Conservation (phyloP, 2,329 filamentous ascomycete species). For the Mariannaea sp. region DNA sequence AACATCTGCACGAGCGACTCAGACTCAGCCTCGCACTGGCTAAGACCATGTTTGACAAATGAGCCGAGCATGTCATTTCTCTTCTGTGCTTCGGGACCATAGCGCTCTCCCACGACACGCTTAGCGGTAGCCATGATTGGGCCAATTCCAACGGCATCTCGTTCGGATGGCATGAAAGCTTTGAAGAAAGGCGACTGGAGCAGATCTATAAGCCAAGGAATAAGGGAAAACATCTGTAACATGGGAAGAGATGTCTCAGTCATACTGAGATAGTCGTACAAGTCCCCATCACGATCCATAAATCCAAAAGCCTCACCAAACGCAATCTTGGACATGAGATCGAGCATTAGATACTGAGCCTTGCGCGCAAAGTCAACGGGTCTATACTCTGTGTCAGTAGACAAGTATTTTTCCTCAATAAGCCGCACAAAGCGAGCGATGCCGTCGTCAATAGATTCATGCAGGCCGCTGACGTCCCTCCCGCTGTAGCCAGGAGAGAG, state of each 20-base stretch:
- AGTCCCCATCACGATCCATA: slow-evolving; percentile 9
- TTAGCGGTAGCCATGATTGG: slow-evolving; percentile 12
- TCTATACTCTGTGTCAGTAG: neutral
- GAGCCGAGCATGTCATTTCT: slow-evolving; percentile 15
- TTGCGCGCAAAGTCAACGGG: slow-evolving; percentile 9
- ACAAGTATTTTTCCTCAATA: slow-evolving; percentile 11
- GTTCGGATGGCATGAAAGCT: slow-evolving; percentile 7
- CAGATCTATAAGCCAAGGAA: slow-evolving; percentile 10
- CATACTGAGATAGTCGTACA: slow-evolving; percentile 7
- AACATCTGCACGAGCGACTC: slow-evolving; percentile 13
- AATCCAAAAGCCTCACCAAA: slow-evolving; percentile 14
- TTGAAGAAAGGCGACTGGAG: slow-evolving; percentile 14
- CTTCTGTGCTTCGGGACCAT: neutral
- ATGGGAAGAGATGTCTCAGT: neutral
- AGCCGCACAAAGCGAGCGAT: slow-evolving; percentile 4
- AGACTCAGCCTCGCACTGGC: slow-evolving; percentile 5
- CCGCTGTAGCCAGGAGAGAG: slow-evolving; percentile 11
- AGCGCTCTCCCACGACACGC: slow-evolving; percentile 2
- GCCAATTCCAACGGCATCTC: slow-evolving; percentile 11
- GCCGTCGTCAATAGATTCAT: slow-evolving; percentile 4
- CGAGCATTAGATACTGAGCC: slow-evolving; percentile 9
- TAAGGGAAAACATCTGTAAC: slow-evolving; percentile 6
- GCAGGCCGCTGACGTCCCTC: neutral
- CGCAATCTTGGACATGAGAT: slow-evolving; percentile 12
- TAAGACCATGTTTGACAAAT: slow-evolving; percentile 7